Evolutionary conservation across 2,329 filamentous ascomycete species (phyloP).

Genomic region (Beauveria australis): DNA sequence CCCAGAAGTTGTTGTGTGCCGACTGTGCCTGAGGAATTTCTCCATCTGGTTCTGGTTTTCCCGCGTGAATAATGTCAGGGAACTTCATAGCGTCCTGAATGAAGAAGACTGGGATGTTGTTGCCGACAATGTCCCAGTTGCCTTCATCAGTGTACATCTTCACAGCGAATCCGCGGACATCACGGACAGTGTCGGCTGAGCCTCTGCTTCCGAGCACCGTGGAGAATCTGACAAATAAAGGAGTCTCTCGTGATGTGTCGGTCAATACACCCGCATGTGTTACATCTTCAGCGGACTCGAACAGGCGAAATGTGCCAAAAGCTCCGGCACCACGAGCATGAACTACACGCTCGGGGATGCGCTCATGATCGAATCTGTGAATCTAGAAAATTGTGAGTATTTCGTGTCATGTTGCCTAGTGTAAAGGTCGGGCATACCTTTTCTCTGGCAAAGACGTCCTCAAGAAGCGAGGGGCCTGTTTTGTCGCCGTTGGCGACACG

Average conservation of each 20-base stretch:
- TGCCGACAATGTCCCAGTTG: constrained; percentile 68
- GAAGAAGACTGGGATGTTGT: constrained; percentile 70
- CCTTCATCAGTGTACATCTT: constrained; percentile 63
- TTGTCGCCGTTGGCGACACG: constrained; percentile 52
- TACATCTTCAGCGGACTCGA: constrained; percentile 57
- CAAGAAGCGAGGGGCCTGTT: constrained; percentile 59
- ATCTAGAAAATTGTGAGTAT: constrained; percentile 37
- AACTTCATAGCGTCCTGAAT: constrained; percentile 71
- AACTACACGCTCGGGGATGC: constrained; percentile 56
- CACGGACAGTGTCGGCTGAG: constrained; percentile 73
- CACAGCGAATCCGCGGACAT: constrained; percentile 71
- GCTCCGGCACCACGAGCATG: constrained; percentile 64
- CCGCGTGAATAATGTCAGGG: constrained; percentile 54
- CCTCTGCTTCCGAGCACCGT: constrained; percentile 69
- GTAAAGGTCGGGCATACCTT: constrained; percentile 43
- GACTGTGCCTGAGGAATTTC: constrained; percentile 64
- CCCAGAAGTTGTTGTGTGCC: constrained; percentile 72
- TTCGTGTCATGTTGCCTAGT: background rate
- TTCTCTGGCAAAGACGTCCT: constrained; percentile 65
- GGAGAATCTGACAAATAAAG: constrained; percentile 66
- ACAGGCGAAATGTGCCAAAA: constrained; percentile 62
- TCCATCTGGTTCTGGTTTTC: constrained; percentile 62
- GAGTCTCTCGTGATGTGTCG: constrained; percentile 51
- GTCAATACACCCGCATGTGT: constrained; percentile 56
- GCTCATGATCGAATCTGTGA: constrained; percentile 61